Evolutionary conservation across 1,284 basidiomycete genomes (phyloP).

Genomic region (Apiotrichum brassicae): DNA sequence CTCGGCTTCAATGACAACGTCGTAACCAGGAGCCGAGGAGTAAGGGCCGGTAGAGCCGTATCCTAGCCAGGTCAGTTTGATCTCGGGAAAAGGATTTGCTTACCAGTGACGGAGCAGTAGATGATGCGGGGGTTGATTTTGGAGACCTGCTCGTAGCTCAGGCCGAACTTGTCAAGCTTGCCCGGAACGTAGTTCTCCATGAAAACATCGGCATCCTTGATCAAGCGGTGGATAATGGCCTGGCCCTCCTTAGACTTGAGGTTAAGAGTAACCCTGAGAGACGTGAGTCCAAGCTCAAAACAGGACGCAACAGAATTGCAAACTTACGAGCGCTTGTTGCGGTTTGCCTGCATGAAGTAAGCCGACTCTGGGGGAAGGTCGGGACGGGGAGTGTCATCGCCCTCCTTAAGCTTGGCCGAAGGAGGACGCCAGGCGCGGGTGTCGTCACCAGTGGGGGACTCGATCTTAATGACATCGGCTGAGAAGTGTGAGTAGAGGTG

Average conservation of each 20-base stretch:
- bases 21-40: conserved; percentile 74
- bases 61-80: conserved; percentile 51
- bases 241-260: conserved; percentile 73
- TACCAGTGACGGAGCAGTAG: conserved; percentile 85
- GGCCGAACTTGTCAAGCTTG: conserved; percentile 74
- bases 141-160: conserved; percentile 77
- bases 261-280: conserved; percentile 63
- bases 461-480: conserved; percentile 85
- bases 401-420: conserved; percentile 55
- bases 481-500: not conserved
- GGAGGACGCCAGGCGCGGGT: conserved; percentile 81
- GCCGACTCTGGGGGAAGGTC: conserved; percentile 84
- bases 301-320: conserved; percentile 3
- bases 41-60: conserved; percentile 93
- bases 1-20: conserved; percentile 84
- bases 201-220: conserved; percentile 72
- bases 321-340: conserved; percentile 70
- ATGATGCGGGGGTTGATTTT: conserved; percentile 75
- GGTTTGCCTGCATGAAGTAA: conserved; percentile 83
- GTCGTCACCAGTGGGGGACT: conserved; percentile 81
- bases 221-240: conserved; percentile 67
- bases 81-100: conserved; percentile 16
- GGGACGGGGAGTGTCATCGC: conserved; percentile 45
- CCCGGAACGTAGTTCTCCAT: conserved; percentile 72
- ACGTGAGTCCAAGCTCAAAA: not conserved